Conservation (phyloP, 164 flowering plant genomes). For the Annona cherimola region DNA sequence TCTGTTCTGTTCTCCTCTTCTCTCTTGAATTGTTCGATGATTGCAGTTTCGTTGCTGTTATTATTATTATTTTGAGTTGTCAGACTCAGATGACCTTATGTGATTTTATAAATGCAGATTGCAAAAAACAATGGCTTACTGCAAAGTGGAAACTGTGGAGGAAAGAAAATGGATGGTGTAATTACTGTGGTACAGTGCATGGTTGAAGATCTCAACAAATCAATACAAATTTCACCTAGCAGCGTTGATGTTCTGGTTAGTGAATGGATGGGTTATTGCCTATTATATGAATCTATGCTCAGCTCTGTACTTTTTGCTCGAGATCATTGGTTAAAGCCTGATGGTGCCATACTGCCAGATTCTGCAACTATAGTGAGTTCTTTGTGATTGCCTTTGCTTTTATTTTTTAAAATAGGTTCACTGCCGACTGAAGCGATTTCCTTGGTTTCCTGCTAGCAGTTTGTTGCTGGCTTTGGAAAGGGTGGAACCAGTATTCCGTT, state of each 20-base stretch:
- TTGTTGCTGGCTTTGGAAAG: conserved; percentile 92
- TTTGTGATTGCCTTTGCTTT: conserved; percentile 1
- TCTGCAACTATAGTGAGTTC: conserved; percentile 80
- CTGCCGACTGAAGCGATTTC: not conserved
- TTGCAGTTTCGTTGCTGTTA: not conserved
- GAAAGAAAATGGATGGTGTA: conserved; percentile 34
- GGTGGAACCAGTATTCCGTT: conserved; percentile 89
- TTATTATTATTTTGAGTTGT: not conserved
- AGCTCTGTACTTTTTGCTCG: conserved; percentile 93
- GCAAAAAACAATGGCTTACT: conserved; percentile 70
- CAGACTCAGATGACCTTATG: not conserved
- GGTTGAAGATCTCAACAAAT: conserved; percentile 81
- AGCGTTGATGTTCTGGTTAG: conserved; percentile 79
- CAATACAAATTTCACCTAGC: conserved; percentile 45
- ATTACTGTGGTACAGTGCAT: conserved; percentile 69
- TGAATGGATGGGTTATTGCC: conserved; percentile 99
- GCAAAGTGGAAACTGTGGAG: conserved; percentile 21
- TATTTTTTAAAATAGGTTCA: not conserved
- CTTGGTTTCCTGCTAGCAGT: conserved; percentile 31
- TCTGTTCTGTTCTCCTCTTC: not conserved
- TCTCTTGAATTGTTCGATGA: not conserved
- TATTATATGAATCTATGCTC: conserved; percentile 91
- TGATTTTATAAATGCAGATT: conserved; percentile 42
- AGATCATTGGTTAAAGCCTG: conserved; percentile 93
- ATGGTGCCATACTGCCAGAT: conserved; percentile 97